Evolutionary conservation across 2,329 filamentous ascomycete genomes (phyloP), one percentile per base, ranked within the genome.

Genomic region (Phoma herbarum): DNA sequence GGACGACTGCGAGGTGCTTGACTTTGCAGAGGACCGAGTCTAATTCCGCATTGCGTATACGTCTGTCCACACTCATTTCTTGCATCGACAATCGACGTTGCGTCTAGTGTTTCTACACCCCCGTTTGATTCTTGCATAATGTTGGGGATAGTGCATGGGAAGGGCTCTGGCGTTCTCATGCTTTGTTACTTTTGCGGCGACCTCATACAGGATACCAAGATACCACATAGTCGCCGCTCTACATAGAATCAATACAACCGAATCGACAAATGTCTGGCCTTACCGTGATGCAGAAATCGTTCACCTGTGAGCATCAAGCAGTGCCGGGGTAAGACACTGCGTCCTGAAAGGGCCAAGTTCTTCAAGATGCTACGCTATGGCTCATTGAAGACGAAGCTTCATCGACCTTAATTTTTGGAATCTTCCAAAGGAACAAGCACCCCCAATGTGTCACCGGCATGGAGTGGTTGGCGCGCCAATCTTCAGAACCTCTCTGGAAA

Each of bases 1-100:
- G 78, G 92, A 97, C 74, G 93, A 96, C 73, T 95, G 91, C 67
- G 92, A 96, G 75, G 90, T 97, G 57, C 84, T 96, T 62, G 92
- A 96, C 79, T 96, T 95, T 84, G 91, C 92, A 14, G 79, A 81
- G 50, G 84, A 86, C 61, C 76, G 84, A 43, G 84, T 86, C 0
- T 78, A 60, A 73, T 4, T 3, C 16, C 9, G 4, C 31, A 14
- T 18, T 35, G 16, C 12, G 29, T 56, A 16, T 14, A 28, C 22
- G 43, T 29, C 10, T 37, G 26, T 33, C 18, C 18, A 43, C 41
- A 35, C 26, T 35, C 33, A 5, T 42, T 22, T 20, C 37, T 33
- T 29, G 26, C 22, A 6, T 35, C 35, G 28, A 18, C 10, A 5
- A 23, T 28, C 25, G 41, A 26, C 18, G 20, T 35, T 26, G 10